Evolutionary conservation across 2,329 filamentous ascomycete species (phyloP).

Genomic region (Teratosphaeriaceae sp.): DNA sequence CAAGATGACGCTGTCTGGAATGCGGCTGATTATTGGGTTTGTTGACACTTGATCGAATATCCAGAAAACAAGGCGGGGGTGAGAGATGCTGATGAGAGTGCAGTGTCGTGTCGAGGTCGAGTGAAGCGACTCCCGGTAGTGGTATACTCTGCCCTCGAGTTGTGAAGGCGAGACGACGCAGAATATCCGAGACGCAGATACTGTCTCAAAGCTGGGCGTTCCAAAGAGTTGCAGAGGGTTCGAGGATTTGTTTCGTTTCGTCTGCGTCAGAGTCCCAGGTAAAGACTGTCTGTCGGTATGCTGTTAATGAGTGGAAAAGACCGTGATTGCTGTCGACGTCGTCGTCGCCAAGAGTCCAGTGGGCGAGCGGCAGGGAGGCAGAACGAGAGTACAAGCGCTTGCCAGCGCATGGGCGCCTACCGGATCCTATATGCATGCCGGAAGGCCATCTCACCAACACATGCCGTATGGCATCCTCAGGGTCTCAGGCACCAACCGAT

Average conservation of each 20-base stretch:
- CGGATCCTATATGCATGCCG: slow-evolving; percentile 3
- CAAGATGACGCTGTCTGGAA: slow-evolving; percentile 7
- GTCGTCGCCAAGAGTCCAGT: neutral
- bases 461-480: neutral
- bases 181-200: too few relatives aligned
- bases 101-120: neutral
- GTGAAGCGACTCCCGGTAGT: too few relatives aligned
- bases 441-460: neutral
- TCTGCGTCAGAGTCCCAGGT: neutral
- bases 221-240: neutral
- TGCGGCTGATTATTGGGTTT: slow-evolving; percentile 2
- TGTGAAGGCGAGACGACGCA: too few relatives aligned
- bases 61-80: too few relatives aligned
- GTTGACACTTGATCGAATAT: slow-evolving; percentile 4
- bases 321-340: neutral
- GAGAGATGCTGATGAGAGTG: neutral
- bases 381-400: neutral
- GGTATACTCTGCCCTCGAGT: too few relatives aligned
- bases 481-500: slow-evolving; percentile 2
- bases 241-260: neutral
- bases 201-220: too few relatives aligned
- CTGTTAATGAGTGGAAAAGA: neutral
- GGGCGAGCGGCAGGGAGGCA: neutral
- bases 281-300: slow-evolving; percentile 4
- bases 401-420: neutral